phyloP scores from a whole-genome alignment of 345 rosid genomes.

The Crucihimalaya himalaica region DNA sequence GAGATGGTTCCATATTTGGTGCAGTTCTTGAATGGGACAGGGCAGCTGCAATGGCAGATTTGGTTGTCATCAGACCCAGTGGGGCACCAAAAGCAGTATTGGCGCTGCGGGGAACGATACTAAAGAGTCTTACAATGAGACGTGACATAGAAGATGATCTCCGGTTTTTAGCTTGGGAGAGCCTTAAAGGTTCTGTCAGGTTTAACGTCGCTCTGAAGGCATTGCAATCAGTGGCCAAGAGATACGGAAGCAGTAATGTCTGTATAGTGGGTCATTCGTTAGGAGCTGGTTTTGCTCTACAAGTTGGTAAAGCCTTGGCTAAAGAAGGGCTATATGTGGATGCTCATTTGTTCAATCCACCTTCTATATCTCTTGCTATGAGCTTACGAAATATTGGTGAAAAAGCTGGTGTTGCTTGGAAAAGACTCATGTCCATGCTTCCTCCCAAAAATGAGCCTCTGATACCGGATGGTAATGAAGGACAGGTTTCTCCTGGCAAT shows the following conservation, averaged over 20 bases:
- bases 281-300: slow-evolving; percentile 95
- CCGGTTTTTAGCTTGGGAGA: slow-evolving; percentile 94
- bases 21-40: slow-evolving; percentile 92
- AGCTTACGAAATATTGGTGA: slow-evolving; percentile 88
- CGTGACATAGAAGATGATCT: slow-evolving; percentile 93
- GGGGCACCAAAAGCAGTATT: slow-evolving; percentile 92
- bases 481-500: slow-evolving; percentile 27
- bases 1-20: slow-evolving; percentile 89
- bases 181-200: slow-evolving; percentile 88
- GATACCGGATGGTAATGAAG: slow-evolving; percentile 16
- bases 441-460: slow-evolving; percentile 48
- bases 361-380: slow-evolving; percentile 88
- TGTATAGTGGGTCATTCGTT: slow-evolving; percentile 91
- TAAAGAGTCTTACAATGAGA: slow-evolving; percentile 76
- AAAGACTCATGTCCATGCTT: slow-evolving; percentile 73
- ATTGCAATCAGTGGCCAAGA: slow-evolving; percentile 60
- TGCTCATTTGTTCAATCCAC: slow-evolving; percentile 92
- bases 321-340: slow-evolving; percentile 80
- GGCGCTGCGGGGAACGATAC: slow-evolving; percentile 81
- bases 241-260: slow-evolving; percentile 75
- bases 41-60: slow-evolving; percentile 77
- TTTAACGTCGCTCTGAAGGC: slow-evolving; percentile 70
- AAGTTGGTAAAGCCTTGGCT: slow-evolving; percentile 93
- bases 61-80: slow-evolving; percentile 77
- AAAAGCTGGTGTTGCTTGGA: slow-evolving; percentile 80